phyloP scores from a whole-genome alignment of 805 yeast species.

The Starmerella tilneyi region DNA sequence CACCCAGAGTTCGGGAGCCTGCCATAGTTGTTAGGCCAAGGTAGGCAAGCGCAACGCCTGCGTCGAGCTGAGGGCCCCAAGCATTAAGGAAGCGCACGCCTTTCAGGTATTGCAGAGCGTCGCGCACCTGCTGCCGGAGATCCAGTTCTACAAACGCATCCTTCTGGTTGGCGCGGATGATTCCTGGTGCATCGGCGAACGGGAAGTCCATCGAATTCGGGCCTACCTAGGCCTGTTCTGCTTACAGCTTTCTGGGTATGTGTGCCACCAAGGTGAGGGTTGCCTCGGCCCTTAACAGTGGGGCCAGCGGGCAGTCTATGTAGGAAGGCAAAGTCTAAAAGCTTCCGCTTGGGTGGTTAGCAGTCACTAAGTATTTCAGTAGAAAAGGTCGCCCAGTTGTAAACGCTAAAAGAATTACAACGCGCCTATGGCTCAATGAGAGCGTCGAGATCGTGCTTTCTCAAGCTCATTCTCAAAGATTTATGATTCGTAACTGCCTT shows the following conservation, averaged over 20 bases:
- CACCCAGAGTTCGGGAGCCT: constrained; percentile 81
- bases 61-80: constrained; percentile 51
- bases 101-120: constrained; percentile 44
- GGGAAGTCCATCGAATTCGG: constrained; percentile 35
- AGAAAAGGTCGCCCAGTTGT: too few species aligned
- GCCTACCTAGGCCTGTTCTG: too few species aligned
- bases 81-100: constrained; percentile 49
- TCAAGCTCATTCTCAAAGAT: too few species aligned
- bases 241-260: neutral
- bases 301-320: too few species aligned
- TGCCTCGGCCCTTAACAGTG: neutral
- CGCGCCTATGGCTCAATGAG: too few species aligned
- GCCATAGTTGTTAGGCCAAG: constrained; percentile 62
- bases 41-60: constrained; percentile 51
- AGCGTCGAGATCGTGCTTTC: too few species aligned
- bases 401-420: too few species aligned
- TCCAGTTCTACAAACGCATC: constrained; percentile 61
- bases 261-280: constrained; percentile 7
- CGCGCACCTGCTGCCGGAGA: constrained; percentile 46
- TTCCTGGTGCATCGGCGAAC: constrained; percentile 79
- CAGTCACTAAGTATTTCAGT: too few species aligned
- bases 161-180: constrained; percentile 83
- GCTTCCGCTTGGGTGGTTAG: too few species aligned
- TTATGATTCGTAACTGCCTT: too few species aligned
- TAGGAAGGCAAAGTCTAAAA: too few species aligned